These are phyloP conservation scores for Lippia alba DNA, from an alignment of 305 asterid genomes.

Conservation along the genomic window DNA sequence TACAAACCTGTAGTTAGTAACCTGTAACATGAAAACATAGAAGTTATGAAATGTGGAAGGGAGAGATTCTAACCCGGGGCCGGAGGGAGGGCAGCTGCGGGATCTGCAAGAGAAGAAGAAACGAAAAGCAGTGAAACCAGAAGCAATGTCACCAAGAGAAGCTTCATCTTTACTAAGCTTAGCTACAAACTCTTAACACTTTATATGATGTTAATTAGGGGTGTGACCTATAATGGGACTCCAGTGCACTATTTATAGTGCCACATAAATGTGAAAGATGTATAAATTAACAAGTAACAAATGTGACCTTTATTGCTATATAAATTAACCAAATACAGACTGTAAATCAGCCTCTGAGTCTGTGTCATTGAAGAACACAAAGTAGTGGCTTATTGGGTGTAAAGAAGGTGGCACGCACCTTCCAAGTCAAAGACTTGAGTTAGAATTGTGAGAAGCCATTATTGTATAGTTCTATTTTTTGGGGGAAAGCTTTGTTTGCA, in stretches of 20 bases:
- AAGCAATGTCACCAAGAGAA: constrained; percentile 32
- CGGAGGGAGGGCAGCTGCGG: constrained; percentile 4
- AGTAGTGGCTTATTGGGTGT: constrained; percentile 28
- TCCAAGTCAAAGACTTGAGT: neutral
- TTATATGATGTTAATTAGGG: neutral
- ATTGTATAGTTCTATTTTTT: neutral
- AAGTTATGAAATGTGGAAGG: neutral
- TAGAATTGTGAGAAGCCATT: constrained; percentile 2
- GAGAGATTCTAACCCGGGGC: constrained; percentile 21
- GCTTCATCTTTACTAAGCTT: constrained; percentile 40
- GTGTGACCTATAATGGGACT: constrained; percentile 13
- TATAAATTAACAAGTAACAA: neutral
- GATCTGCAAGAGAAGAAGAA: constrained; percentile 31
- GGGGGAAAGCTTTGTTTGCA: neutral
- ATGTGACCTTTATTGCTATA: neutral
- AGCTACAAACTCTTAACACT: neutral
- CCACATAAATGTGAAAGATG: neutral
- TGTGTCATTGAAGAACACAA: constrained; percentile 5
- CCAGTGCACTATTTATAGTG: constrained; percentile 33
- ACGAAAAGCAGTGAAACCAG: constrained; percentile 35
- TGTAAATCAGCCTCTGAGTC: constrained; percentile 29
- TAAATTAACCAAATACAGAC: constrained; percentile 26
- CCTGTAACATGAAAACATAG: too few relatives aligned
- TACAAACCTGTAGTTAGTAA: too few relatives aligned
- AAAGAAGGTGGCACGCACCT: constrained; percentile 29